Conservation (phyloP, 306 rosid genomes). For the Prunus dulcis region DNA sequence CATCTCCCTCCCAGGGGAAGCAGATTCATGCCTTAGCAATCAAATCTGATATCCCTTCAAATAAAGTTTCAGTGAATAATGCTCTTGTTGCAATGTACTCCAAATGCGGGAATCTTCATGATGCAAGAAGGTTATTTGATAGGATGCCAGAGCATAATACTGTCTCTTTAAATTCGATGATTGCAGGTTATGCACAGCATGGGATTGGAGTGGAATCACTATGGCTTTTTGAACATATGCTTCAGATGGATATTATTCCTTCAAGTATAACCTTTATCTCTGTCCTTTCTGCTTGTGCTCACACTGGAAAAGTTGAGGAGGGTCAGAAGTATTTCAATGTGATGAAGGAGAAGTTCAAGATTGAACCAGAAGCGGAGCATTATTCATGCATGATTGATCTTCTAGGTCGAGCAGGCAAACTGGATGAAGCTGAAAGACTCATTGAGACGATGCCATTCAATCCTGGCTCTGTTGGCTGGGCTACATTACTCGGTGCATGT, state of each 20-base stretch:
- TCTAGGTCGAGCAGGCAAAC: slow-evolving; percentile 72
- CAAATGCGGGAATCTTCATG: slow-evolving; percentile 69
- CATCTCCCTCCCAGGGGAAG: slow-evolving; percentile 68
- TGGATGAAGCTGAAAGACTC: slow-evolving; percentile 62
- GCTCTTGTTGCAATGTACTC: slow-evolving; percentile 83
- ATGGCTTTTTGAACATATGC: slow-evolving; percentile 61
- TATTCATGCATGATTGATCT: slow-evolving; percentile 87
- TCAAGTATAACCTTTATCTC: slow-evolving; percentile 66
- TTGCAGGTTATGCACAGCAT: slow-evolving; percentile 77
- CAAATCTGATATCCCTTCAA: slow-evolving; percentile 66
- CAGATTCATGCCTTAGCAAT: slow-evolving; percentile 71
- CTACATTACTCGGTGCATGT: slow-evolving; percentile 79
- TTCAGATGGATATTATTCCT: slow-evolving; percentile 48
- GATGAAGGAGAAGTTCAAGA: slow-evolving; percentile 70
- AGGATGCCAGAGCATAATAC: slow-evolving; percentile 63
- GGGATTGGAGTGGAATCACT: slow-evolving; percentile 61
- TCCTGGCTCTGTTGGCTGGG: slow-evolving; percentile 72
- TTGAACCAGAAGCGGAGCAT: slow-evolving; percentile 71
- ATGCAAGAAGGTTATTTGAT: slow-evolving; percentile 68
- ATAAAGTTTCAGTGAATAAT: slow-evolving; percentile 67
- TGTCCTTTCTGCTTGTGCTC: slow-evolving; percentile 73
- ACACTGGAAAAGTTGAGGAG: slow-evolving; percentile 73
- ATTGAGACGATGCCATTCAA: slow-evolving; percentile 69
- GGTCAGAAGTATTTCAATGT: slow-evolving; percentile 62
- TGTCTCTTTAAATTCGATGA: slow-evolving; percentile 67